Evolutionary conservation across 768 basidiomycete genomes (phyloP).

Genomic region (Pholiota microspora): DNA sequence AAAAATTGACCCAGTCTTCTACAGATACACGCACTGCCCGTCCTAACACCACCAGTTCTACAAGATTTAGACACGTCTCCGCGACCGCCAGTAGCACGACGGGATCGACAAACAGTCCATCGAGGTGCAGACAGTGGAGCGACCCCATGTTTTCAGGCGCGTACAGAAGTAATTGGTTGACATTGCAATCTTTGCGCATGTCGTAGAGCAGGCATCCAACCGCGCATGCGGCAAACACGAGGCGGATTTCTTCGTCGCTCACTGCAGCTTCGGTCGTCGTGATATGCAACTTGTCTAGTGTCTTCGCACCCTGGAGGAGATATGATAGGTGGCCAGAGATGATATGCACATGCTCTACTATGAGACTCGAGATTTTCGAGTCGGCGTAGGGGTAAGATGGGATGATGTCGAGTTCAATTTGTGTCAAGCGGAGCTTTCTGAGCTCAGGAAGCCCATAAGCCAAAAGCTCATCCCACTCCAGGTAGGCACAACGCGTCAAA

Average conservation of each 20-base stretch:
- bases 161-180: slow-evolving; percentile 30
- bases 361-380: slow-evolving; percentile 34
- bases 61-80: slow-evolving; percentile 33
- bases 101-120: slow-evolving; percentile 37
- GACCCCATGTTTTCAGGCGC: slow-evolving; percentile 21
- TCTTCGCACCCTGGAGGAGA: slow-evolving; percentile 34
- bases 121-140: slow-evolving; percentile 40
- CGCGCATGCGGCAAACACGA: slow-evolving; percentile 38
- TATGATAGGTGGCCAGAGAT: slow-evolving; percentile 38
- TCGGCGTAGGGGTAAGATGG: slow-evolving; percentile 31
- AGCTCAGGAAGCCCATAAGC: slow-evolving; percentile 44
- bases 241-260: slow-evolving; percentile 38
- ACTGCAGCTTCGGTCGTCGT: slow-evolving; percentile 29
- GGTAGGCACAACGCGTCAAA: slow-evolving; percentile 30
- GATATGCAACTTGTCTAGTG: slow-evolving; percentile 37
- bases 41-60: slow-evolving; percentile 39
- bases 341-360: slow-evolving; percentile 44
- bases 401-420: slow-evolving; percentile 43
- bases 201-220: slow-evolving; percentile 45
- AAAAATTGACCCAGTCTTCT: slow-evolving; percentile 40
- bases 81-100: slow-evolving; percentile 33
- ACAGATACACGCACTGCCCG: slow-evolving; percentile 34
- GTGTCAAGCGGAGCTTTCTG: slow-evolving; percentile 38
- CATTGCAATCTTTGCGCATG: slow-evolving; percentile 25
- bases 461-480: slow-evolving; percentile 56